These are phyloP conservation scores for Phialophora expanda DNA, from an alignment of 2,329 filamentous ascomycete species.

Conservation along the genomic window DNA sequence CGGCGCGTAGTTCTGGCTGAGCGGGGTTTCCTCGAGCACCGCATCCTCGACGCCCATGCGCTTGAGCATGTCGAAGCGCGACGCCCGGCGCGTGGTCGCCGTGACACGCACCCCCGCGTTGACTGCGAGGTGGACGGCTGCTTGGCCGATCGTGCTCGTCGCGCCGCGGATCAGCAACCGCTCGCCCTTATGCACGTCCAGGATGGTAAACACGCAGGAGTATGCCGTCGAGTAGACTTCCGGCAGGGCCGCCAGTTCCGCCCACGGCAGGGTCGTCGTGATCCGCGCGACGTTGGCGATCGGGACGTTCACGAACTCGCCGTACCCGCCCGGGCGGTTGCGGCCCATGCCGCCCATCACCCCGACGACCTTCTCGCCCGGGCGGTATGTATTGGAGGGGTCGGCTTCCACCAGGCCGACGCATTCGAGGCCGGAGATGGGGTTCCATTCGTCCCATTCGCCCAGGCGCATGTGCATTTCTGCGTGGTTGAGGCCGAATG, in stretches of 20 bases:
- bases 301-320: constrained; percentile 46
- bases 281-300: constrained; percentile 45
- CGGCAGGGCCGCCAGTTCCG: constrained; percentile 49
- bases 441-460: constrained; percentile 42
- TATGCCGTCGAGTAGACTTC: constrained; percentile 51
- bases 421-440: constrained; percentile 46
- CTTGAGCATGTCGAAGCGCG: constrained; percentile 42
- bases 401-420: constrained; percentile 50
- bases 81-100: constrained; percentile 47
- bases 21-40: constrained; percentile 39
- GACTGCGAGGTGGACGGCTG: constrained; percentile 48
- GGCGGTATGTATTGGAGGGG: constrained; percentile 44
- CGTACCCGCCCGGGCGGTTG: constrained; percentile 49
- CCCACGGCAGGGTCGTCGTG: constrained; percentile 45
- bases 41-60: constrained; percentile 42
- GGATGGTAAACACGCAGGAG: constrained; percentile 47
- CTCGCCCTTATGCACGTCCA: constrained; percentile 46
- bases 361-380: constrained; percentile 46
- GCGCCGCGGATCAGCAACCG: constrained; percentile 50
- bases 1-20: constrained; percentile 32
- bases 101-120: constrained; percentile 47
- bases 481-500: constrained; percentile 54
- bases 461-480: constrained; percentile 56
- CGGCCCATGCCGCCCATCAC: constrained; percentile 55
- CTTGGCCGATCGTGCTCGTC: constrained; percentile 50